Evolutionary conservation across 257 asterid species (phyloP), one percentile per base, ranked within the genome.

Genomic region (Jasminum sambac): DNA sequence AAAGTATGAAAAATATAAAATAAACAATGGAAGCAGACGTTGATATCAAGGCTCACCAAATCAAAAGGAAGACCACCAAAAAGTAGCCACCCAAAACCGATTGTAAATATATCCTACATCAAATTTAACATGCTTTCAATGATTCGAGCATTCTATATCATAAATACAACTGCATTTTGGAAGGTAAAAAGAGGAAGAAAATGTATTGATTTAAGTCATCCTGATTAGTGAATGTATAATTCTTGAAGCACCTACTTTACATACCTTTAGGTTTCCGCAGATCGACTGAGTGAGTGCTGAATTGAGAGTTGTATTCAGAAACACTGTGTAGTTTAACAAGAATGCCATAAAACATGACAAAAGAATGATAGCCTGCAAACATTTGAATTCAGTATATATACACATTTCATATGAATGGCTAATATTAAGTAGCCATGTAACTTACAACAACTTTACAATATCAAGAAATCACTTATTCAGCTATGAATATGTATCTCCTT

Each of bases 301-400:
- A 40, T 75, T 75, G 34, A 75, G 16, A 8, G 75, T 75, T 48
- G 79, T 75, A 65, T 75, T 75, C n/a, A 75, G 66, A 52, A 69
- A 75, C 17, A 75, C 71, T 0, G 21, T 8, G 61, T 75, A 75
- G 48, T 69, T 75, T 50, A 75, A 41, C n/a, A 75, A 70, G 71
- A 75, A 75, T 46, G 79, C 79, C 75, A 75, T 67, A 50, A 55
- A 52, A 69, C 79, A 75, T 12, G 79, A 75, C 11, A 75, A 58
- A 70, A 75, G 24, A 42, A 63, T 63, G 67, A 75, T 66, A 48
- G 60, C 75, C 79, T 75, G 70, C 72, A 52, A 63, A 25, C 16
- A 67, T 21, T 8, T 38, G 7, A 43, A 59, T 12, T 11, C 10
- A 48, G 4, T n/a, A 10, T 14, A 14, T 43, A 43, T 1, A 43